Conservation (phyloP, 345 rosid species). For the Triadica sebifera region DNA sequence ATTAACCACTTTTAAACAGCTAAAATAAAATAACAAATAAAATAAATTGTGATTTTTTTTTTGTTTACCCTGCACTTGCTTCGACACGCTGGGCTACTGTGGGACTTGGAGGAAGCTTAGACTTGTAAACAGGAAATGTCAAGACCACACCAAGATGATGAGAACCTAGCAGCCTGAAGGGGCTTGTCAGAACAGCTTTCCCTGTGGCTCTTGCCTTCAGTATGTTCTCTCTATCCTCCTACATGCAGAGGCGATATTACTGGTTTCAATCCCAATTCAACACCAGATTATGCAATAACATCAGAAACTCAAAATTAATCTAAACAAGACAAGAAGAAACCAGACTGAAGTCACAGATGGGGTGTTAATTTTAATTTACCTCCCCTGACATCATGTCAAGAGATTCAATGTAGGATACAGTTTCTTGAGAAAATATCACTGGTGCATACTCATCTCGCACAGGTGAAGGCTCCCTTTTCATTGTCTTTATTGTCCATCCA, state of each 20-base stretch:
- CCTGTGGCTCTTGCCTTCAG: conserved; percentile 86
- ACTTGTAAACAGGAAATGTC: conserved; percentile 96
- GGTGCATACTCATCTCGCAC: conserved; percentile 95
- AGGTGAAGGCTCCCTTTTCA: conserved; percentile 85
- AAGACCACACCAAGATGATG: conserved; percentile 97
- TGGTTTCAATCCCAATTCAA: conserved; percentile 12
- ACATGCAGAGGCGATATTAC: conserved; percentile 15
- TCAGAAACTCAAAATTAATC: not conserved
- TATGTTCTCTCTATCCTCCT: conserved; percentile 97
- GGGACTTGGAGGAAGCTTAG: conserved; percentile 66
- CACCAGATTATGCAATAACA: not conserved
- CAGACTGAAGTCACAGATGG: conserved; percentile 1
- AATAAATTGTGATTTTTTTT: too few relatives aligned
- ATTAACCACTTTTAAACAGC: too few relatives aligned
- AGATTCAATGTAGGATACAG: conserved; percentile 83
- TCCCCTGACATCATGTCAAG: conserved; percentile 99
- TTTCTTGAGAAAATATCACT: conserved; percentile 88
- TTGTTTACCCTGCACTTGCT: conserved; percentile 77
- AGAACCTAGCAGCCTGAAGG: conserved; percentile 82
- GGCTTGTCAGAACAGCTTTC: conserved; percentile 90
- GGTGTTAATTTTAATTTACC: conserved; percentile 43
- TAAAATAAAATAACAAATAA: too few relatives aligned
- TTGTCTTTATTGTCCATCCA: conserved; percentile 85
- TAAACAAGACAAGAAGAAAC: not conserved
- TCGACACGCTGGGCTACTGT: conserved; percentile 63